Base-by-base conservation (phyloP, 2,329 filamentous ascomycete species). In the Aspergillus sp. region DNA sequence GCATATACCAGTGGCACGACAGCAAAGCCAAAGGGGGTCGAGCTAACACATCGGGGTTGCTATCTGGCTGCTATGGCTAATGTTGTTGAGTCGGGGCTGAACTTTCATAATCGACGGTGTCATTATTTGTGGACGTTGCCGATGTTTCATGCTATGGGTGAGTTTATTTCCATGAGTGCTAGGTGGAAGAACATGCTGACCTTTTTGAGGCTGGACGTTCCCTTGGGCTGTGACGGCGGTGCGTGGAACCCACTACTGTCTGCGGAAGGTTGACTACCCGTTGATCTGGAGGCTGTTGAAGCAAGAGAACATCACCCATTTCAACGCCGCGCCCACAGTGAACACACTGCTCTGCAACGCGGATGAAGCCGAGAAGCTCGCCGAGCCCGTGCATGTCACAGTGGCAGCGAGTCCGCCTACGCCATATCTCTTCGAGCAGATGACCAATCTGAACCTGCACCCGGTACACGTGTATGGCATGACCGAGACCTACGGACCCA, bases 1-100 rank as follows among this genome's bases (percentile, higher is more conserved):
- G 88, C 91, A 1, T 97, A 97, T 65, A 98, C 93, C 0, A 93
- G 86, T 29, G 91, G 91, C 3, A 97, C 93, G 1, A 97, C 93
- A 0, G 89, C 90, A 0, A 76, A 79, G 29, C 93, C 93, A 1
- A 97, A 98, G 66, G 93, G 93, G 4, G 91, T 96, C 3, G 82
- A 94, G 46, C 96, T 86, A 62, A 96, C 88, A 1, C 88, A 97
- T 65, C 79, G 93, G 41, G 86, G 90, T 3, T 82, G 81, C 5
- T 98, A 97, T 62, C 75, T 98, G 8, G 91, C 88, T 0, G 76
- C 88, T 0, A 61, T 96, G 55, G 90, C 75, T 7, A 97, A 97
- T 64, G 74, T 97, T 0, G 80, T 97, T 48, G 93, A 98, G 65
- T 88, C 86, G 1, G 87, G 87, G 0, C 74, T 98, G 39, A 95